Conservation (phyloP, 2,329 filamentous ascomycete species). For the Colletotrichum tropicale region DNA sequence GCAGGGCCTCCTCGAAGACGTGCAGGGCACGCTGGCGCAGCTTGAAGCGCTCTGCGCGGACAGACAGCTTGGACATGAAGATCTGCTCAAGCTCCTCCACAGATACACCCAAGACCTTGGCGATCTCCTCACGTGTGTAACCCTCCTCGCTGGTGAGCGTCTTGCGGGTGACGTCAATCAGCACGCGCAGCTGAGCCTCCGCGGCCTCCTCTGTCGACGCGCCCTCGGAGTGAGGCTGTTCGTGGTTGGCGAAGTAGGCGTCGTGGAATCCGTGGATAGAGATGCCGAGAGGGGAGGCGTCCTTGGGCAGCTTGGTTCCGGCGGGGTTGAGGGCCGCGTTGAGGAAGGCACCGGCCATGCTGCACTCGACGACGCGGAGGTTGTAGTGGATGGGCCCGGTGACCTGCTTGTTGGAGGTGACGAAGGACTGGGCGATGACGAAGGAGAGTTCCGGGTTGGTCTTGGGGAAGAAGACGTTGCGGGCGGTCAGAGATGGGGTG, state of each 20-base stretch:
- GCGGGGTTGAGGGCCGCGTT: slow-evolving; percentile 62
- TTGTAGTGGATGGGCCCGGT: slow-evolving; percentile 96
- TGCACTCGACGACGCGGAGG: slow-evolving; percentile 93
- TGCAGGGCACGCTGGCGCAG: slow-evolving; percentile 87
- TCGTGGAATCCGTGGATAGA: slow-evolving; percentile 89
- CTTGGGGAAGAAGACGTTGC: slow-evolving; percentile 81
- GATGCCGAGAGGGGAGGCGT: slow-evolving; percentile 82
- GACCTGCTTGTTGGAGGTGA: slow-evolving; percentile 92
- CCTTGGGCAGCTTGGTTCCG: slow-evolving; percentile 69
- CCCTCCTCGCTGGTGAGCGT: slow-evolving; percentile 80
- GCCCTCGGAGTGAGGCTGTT: slow-evolving; percentile 37
- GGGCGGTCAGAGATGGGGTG: slow-evolving; percentile 75
- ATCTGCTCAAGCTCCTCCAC: slow-evolving; percentile 74
- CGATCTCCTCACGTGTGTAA: slow-evolving; percentile 88
- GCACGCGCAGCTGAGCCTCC: slow-evolving; percentile 72
- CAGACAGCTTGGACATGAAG: slow-evolving; percentile 88
- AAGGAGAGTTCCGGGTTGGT: slow-evolving; percentile 86
- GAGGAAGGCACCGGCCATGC: slow-evolving; percentile 77
- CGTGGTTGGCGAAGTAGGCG: slow-evolving; percentile 69
- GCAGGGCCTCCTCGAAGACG: slow-evolving; percentile 87
- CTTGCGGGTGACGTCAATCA: slow-evolving; percentile 72
- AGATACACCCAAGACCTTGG: slow-evolving; percentile 70
- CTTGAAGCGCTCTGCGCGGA: slow-evolving; percentile 86
- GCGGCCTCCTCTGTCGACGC: slow-evolving; percentile 16
- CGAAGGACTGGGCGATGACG: slow-evolving; percentile 92